Evolutionary conservation across 768 basidiomycete species (phyloP).

Genomic region (Lanmaoa pseudosensibilis): DNA sequence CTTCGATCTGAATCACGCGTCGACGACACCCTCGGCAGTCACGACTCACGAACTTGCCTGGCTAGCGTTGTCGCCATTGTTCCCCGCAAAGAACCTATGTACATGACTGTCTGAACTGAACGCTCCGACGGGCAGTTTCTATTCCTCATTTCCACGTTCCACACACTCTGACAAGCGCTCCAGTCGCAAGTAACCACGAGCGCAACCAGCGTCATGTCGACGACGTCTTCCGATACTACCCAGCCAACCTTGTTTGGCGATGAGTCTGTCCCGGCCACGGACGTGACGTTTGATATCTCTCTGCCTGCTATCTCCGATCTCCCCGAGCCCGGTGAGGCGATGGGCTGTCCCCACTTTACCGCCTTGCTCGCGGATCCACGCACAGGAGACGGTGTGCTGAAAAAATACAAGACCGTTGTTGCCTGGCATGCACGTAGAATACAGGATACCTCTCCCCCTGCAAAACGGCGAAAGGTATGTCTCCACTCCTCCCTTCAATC

Average conservation of each 20-base stretch:
- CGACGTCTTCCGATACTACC: conserved; percentile 30
- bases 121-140: neutral
- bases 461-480: conserved; percentile 68
- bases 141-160: neutral
- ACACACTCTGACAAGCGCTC: no score
- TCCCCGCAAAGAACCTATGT: no score
- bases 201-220: conserved; percentile 23
- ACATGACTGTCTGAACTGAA: neutral
- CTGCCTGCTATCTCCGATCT: conserved; percentile 13
- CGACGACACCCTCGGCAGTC: neutral
- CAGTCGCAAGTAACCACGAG: no score
- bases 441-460: conserved; percentile 47
- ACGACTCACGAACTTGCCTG: no score
- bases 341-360: conserved; percentile 43
- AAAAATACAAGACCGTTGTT: conserved; percentile 54
- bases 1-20: neutral
- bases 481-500: neutral
- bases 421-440: conserved; percentile 53
- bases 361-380: conserved; percentile 37
- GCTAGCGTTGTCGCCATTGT: no score
- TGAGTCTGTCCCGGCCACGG: conserved; percentile 15
- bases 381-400: conserved; percentile 32
- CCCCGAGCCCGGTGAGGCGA: conserved; percentile 6
- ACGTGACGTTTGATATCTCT: conserved; percentile 12
- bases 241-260: conserved; percentile 33